Conservation (phyloP, 1,139 yeast species). For the Pichia sp. region DNA sequence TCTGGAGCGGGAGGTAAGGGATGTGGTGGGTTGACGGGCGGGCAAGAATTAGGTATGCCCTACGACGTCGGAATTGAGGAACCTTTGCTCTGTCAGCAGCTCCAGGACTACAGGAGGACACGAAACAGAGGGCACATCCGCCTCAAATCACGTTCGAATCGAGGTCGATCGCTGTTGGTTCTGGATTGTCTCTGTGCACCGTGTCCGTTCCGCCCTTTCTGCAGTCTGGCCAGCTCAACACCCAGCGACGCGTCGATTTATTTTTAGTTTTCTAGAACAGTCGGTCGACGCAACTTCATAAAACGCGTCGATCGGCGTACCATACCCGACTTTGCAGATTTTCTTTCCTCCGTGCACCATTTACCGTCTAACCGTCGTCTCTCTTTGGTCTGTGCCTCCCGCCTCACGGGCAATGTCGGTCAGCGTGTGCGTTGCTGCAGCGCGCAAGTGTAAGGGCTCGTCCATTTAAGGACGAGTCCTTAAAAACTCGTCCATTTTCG, state of each 20-base stretch:
- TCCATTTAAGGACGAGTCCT: background rate
- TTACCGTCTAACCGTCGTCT: background rate
- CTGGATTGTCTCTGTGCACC: background rate
- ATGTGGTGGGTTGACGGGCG: background rate
- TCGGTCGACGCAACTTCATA: too few species aligned
- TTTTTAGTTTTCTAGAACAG: too few species aligned
- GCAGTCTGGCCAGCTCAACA: background rate
- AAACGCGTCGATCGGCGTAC: too few species aligned
- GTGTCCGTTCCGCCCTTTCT: background rate
- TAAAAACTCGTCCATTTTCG: background rate
- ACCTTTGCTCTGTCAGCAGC: background rate
- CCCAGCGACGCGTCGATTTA: too few species aligned
- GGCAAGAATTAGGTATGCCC: background rate
- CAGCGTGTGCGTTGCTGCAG: too few species aligned
- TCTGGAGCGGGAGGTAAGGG: background rate
- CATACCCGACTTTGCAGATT: too few species aligned
- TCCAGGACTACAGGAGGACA: too few species aligned
- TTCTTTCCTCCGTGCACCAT: background rate
- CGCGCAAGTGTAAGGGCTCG: background rate
- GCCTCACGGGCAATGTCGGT: background rate
- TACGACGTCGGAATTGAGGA: background rate
- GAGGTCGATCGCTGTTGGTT: too few species aligned
- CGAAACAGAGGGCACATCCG: too few species aligned
- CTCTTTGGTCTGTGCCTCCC: background rate
- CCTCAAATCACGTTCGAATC: too few species aligned